A percentile compares a stretch with the other conserved stretches of the same genome.
These are phyloP conservation scores for Sclerotinia subarctica DNA, from an alignment of 2,329 filamentous ascomycete genomes.

Conservation along the genomic window DNA sequence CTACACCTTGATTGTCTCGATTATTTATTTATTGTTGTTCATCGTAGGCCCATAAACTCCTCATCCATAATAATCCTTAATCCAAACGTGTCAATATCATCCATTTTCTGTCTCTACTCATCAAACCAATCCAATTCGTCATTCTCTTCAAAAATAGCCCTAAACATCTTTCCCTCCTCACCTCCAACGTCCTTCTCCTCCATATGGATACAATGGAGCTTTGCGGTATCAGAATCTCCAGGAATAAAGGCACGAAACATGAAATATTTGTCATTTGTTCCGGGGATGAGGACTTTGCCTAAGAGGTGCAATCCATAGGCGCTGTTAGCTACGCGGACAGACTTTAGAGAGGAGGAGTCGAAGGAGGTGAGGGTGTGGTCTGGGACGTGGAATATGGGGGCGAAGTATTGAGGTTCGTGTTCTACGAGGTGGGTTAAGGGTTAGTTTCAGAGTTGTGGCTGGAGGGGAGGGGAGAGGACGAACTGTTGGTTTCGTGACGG, in stretches of 20 bases:
- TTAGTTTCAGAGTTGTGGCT: background rate
- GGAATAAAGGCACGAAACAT: slow-evolving; percentile 49
- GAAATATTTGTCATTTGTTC: slow-evolving; percentile 43
- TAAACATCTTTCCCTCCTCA: slow-evolving; percentile 44
- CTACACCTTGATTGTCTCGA: no score
- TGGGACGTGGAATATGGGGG: slow-evolving; percentile 41
- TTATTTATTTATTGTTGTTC: background rate
- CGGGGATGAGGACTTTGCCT: slow-evolving; percentile 49
- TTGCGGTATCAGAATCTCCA: slow-evolving; percentile 41
- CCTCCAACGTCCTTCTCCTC: slow-evolving; percentile 45
- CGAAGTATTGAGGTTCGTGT: slow-evolving; percentile 55
- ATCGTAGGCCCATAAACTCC: background rate
- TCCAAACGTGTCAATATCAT: background rate
- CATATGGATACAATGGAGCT: slow-evolving; percentile 46
- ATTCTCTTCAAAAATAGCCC: slow-evolving; percentile 47
- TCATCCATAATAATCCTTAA: background rate
- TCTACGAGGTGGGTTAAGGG: slow-evolving; percentile 38
- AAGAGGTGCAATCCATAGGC: slow-evolving; percentile 51
- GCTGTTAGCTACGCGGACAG: slow-evolving; percentile 46
- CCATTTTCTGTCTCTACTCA: slow-evolving; percentile 30
- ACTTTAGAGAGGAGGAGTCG: slow-evolving; percentile 42
- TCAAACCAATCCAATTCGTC: slow-evolving; percentile 55
- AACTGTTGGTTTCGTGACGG: slow-evolving; percentile 48
- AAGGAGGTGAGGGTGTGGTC: slow-evolving; percentile 36
- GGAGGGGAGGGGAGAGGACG: slow-evolving; percentile 17